These are phyloP conservation scores for Chenopodium formosanum DNA, from an alignment of 148 eudicot species.

Conservation along the genomic window DNA sequence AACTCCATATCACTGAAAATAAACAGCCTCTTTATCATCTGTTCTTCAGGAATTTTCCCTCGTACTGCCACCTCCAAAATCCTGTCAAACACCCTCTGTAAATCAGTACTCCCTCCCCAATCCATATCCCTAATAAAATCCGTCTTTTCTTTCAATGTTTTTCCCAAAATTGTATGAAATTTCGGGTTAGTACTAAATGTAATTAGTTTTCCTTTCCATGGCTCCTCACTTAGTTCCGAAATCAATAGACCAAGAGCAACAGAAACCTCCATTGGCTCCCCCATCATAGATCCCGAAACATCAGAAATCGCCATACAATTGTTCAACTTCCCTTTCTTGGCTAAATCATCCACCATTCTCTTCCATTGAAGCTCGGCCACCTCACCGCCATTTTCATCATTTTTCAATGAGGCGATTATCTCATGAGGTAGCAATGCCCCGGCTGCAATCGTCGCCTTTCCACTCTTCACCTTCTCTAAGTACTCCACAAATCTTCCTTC, in stretches of 20 bases:
- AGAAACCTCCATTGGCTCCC: background rate
- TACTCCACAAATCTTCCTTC: conserved; percentile 31
- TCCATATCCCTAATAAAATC: conserved; percentile 18
- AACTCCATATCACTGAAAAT: background rate
- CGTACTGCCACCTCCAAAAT: conserved; percentile 25
- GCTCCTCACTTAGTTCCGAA: conserved; percentile 26
- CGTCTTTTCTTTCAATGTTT: conserved; percentile 3
- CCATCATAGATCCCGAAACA: no score
- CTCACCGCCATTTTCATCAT: conserved; percentile 5
- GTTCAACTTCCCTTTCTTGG: conserved; percentile 33
- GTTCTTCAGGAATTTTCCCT: background rate
- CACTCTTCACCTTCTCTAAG: conserved; percentile 40
- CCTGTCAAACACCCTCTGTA: conserved; percentile 32
- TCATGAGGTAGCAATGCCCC: conserved; percentile 53
- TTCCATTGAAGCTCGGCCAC: conserved; percentile 53
- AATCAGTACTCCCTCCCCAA: conserved; percentile 25
- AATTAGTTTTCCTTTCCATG: conserved; percentile 34
- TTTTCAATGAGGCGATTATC: conserved; percentile 20
- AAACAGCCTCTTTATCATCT: background rate
- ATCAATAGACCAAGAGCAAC: conserved; percentile 33
- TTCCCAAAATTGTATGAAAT: conserved; percentile 25
- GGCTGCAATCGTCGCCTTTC: conserved; percentile 44
- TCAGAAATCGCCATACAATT: conserved; percentile 35
- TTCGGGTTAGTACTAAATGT: conserved; percentile 24
- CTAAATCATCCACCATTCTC: conserved; percentile 45